Conservation (phyloP, 495 filamentous ascomycete genomes). For the Thozetella sp. region DNA sequence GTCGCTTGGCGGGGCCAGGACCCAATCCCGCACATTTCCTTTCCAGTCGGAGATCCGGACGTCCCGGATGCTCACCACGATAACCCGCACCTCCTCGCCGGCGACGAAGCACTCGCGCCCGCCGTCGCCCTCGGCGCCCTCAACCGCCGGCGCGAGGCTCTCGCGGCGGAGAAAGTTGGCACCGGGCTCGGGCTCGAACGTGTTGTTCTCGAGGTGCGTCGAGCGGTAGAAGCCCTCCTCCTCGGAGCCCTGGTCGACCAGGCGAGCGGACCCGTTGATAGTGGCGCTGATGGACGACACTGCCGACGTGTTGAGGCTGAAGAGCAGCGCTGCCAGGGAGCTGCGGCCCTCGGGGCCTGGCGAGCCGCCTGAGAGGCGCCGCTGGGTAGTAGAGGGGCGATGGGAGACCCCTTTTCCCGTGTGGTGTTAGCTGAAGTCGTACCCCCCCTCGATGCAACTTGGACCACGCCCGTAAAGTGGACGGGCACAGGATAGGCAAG, state of each 20-base stretch:
- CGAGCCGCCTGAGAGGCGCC: conserved; percentile 56
- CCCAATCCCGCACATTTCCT: conserved; percentile 74
- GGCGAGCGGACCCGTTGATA: conserved; percentile 79
- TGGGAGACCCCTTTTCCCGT: conserved; percentile 72
- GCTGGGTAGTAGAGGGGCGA: conserved; percentile 78
- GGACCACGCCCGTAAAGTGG: too few species aligned
- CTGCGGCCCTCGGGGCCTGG: conserved; percentile 65
- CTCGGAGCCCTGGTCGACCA: conserved; percentile 71
- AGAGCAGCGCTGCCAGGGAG: conserved; percentile 76
- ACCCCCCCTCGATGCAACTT: too few species aligned
- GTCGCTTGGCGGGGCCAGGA: conserved; percentile 49
- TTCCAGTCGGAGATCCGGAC: conserved; percentile 84
- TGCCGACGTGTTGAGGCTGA: conserved; percentile 87
- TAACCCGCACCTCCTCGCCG: conserved; percentile 68
- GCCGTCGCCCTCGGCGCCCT: conserved; percentile 45
- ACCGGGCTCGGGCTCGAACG: conserved; percentile 62
- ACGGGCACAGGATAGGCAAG: not conserved
- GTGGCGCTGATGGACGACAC: conserved; percentile 91
- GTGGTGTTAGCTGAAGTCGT: not conserved
- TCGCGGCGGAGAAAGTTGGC: conserved; percentile 41
- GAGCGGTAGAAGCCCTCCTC: conserved; percentile 82
- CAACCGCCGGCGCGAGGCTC: conserved; percentile 33
- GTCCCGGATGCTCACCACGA: conserved; percentile 73
- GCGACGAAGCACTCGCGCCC: conserved; percentile 65
- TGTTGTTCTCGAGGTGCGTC: conserved; percentile 89